phyloP scores from a whole-genome alignment of 306 rosid species.

The Malus asiatica region DNA sequence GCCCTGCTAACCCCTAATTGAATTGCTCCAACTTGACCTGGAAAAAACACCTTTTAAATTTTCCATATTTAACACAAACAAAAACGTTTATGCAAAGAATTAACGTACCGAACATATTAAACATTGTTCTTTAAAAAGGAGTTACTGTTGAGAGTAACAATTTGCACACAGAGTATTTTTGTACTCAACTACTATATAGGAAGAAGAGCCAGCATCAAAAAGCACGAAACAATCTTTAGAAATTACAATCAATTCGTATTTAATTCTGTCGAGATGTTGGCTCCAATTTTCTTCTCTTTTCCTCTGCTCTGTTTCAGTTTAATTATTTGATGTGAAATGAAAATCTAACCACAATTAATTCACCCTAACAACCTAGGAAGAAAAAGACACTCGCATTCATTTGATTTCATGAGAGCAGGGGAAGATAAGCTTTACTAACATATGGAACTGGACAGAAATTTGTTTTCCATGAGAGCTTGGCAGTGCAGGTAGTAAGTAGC shows the following conservation, averaged over 20 bases:
- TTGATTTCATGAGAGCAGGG: neutral
- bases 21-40: constrained; percentile 98
- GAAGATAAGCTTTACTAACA: neutral
- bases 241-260: neutral
- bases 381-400: neutral
- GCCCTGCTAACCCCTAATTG: constrained; percentile 86
- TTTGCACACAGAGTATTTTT: neutral
- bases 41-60: constrained; percentile 4
- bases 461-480: neutral
- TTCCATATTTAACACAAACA: neutral
- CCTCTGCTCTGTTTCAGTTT: neutral
- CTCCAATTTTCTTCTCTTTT: neutral
- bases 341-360: neutral
- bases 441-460: neutral
- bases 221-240: neutral
- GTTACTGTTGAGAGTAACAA: neutral
- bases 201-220: neutral
- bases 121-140: neutral
- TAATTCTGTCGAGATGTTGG: neutral
- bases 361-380: neutral
- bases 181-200: neutral
- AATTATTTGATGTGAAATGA: neutral
- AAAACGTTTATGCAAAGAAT: neutral
- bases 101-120: neutral
- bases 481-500: neutral